phyloP scores from a whole-genome alignment of 2,329 filamentous ascomycete species.

The Epichloe brachyelytri region DNA sequence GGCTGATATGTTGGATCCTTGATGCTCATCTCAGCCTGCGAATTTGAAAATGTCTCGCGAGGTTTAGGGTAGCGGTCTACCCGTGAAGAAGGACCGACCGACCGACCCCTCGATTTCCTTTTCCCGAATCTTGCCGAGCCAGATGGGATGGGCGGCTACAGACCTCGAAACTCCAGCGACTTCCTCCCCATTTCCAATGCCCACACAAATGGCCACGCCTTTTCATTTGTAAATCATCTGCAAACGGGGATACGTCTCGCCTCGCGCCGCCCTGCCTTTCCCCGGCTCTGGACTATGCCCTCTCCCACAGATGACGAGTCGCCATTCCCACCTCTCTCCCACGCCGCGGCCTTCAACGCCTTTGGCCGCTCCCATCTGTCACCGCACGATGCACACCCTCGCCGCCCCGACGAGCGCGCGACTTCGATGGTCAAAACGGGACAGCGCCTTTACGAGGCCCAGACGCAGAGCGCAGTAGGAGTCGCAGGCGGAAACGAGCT shows the following conservation, averaged over 20 bases:
- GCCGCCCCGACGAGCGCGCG: conserved; percentile 38
- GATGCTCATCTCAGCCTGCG: not conserved
- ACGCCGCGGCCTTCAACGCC: conserved; percentile 16
- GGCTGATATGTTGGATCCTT: not conserved
- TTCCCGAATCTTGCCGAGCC: no score
- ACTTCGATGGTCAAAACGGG: conserved; percentile 22
- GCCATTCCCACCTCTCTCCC: conserved; percentile 21
- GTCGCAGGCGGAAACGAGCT: conserved; percentile 54
- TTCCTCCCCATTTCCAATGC: not conserved
- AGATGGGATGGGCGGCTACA: no score
- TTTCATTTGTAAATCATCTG: not conserved
- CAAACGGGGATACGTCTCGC: not conserved
- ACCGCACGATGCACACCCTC: conserved; percentile 73
- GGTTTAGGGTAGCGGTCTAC: not conserved
- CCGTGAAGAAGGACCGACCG: no score
- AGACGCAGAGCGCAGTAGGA: conserved; percentile 48
- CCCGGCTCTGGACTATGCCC: conserved; percentile 15
- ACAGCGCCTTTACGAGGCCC: conserved; percentile 25
- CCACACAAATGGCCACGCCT: not conserved
- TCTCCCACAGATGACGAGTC: conserved; percentile 27
- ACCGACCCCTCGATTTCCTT: not conserved
- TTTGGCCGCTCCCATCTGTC: conserved; percentile 57
- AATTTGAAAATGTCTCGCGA: no score
- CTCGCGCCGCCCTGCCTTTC: not conserved
- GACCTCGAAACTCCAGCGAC: not conserved